Base-by-base conservation (phyloP, 1,284 basidiomycete genomes). In the Irpex sp. region DNA sequence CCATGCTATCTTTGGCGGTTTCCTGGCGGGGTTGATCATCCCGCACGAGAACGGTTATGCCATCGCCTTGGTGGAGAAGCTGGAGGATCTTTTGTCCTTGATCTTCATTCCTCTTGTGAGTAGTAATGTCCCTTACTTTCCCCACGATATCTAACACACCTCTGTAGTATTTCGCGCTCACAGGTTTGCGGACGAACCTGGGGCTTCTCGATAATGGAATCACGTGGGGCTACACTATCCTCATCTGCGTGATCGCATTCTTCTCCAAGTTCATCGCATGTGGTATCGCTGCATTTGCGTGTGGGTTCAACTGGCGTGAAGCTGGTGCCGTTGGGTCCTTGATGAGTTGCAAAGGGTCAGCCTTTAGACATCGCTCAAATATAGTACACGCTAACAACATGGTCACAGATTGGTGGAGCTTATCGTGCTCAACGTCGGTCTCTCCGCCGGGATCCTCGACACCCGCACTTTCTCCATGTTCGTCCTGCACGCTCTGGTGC, bases 341-440 rank as follows among this genome's bases (percentile, higher is more conserved):
- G 62, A 97, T 98, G 95, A 89, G 88, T 73, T 97, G 94, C 80
- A 97, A 97, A 78, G 94, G 94, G 87, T 92, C 66, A 66, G 83
- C 13, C 36, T 55, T 54, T 8, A 54, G 15, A 9, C 1, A 40
- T 37, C 47, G 21, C 21, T 37, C 3, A 2, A 11, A 59, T 38
- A 48, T n/a, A 38, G 17, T 13, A 4, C 9, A 11, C 21, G 52
- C 38, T 19, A 48, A 34, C 15, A 15, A 38, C 13, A 21, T 66
- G 2, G 37, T 38, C 57, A 15, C 65, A 91, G 90, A 65, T 81
- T 94, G 13, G 92, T 93, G 13, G 92, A 95, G 75, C 85, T 97
- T 56, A 96, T 97, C 67, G 96, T 97, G 8, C 86, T 97, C 72
- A 97, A 98, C 73, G 89, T 97, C 68, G 96, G 95, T 66, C 82